These are phyloP conservation scores for Russula griseocarnosa DNA, from an alignment of 768 basidiomycete species.

Conservation along the genomic window DNA sequence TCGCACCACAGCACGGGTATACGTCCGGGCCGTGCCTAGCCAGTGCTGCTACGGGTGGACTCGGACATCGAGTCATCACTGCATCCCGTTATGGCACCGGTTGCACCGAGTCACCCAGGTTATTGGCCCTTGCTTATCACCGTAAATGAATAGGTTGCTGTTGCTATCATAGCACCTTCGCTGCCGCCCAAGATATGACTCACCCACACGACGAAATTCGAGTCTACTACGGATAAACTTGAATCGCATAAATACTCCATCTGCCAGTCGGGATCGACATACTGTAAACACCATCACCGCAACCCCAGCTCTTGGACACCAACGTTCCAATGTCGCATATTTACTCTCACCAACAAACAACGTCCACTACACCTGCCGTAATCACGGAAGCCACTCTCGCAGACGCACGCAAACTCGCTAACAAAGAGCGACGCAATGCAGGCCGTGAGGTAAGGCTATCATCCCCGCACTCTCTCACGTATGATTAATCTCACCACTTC, in stretches of 20 bases:
- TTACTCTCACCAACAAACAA: not conserved
- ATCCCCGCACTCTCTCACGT: too few relatives aligned
- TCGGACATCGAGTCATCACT: not conserved
- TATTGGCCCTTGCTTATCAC: too few relatives aligned
- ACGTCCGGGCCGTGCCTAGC: too few relatives aligned
- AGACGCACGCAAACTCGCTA: constrained; percentile 10
- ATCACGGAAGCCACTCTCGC: not conserved
- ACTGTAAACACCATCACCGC: not conserved
- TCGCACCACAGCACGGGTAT: too few relatives aligned
- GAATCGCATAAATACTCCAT: constrained; percentile 7
- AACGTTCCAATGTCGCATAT: constrained; percentile 13
- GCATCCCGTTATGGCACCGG: not conserved
- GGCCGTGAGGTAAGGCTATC: constrained; percentile 21
- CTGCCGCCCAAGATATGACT: constrained; percentile 12
- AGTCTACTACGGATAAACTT: too few relatives aligned
- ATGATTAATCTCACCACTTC: not conserved
- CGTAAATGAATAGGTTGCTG: too few relatives aligned
- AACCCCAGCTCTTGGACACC: not conserved
- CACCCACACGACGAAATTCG: not conserved
- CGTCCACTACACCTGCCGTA: not conserved
- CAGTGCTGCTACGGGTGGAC: too few relatives aligned
- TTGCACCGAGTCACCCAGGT: constrained; percentile 4
- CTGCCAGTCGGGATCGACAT: too few relatives aligned
- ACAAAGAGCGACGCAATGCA: constrained; percentile 15
- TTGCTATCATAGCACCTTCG: not conserved